These are phyloP conservation scores for Cynara cardunculus DNA, from an alignment of 129 eudicot genomes.

Conservation along the genomic window DNA sequence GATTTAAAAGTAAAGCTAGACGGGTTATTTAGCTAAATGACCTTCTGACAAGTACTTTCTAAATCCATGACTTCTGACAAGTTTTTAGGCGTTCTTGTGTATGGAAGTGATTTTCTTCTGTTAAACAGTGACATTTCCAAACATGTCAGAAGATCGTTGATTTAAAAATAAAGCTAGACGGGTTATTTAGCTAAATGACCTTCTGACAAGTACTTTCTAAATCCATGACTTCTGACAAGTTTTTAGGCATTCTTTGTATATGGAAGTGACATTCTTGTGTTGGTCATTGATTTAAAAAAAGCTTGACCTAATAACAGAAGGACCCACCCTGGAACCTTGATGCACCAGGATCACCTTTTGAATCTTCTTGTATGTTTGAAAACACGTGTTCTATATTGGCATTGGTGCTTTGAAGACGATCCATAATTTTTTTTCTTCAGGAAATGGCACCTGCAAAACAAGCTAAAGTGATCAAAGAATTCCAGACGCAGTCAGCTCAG, in stretches of 20 bases:
- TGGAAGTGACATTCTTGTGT: no score
- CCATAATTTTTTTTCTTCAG: constrained; percentile 33
- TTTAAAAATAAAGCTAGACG: no score
- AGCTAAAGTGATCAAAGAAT: constrained; percentile 71
- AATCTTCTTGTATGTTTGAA: background rate
- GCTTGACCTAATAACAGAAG: background rate
- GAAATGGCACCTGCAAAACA: constrained; percentile 95
- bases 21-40: background rate
- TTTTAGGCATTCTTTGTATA: background rate
- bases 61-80: background rate
- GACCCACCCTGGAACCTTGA: background rate
- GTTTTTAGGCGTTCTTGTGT: background rate
- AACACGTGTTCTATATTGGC: background rate
- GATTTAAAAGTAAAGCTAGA: no score
- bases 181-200: background rate
- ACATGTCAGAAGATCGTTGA: background rate
- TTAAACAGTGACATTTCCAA: background rate
- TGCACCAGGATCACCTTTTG: background rate
- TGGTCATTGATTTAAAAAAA: no score
- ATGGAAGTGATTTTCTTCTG: no score
- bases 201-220: background rate
- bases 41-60: background rate
- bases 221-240: background rate
- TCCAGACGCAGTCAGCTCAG: constrained; percentile 89
- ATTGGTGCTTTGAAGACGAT: background rate